Base-by-base conservation (phyloP, 1,139 yeast species). In the Suhomyces chickasaworum region DNA sequence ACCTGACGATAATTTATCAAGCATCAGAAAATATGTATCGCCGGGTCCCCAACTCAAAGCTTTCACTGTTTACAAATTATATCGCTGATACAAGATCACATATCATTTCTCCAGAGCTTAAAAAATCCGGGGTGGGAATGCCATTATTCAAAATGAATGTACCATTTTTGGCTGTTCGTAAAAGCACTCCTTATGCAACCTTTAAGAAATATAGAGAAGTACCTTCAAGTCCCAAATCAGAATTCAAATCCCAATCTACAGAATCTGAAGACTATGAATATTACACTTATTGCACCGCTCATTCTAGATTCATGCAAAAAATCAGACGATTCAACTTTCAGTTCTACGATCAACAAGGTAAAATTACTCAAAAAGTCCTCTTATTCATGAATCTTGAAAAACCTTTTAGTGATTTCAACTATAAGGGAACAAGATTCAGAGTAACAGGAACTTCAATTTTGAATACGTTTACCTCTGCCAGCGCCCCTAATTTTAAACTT, bases 381-480 rank as follows among this genome's bases (percentile, higher is more conserved):
- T 52, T 66, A 46, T 73, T 72, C 48, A 71, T 70, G 54, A 68
- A 71, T 55, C 68, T 67, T 43, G 64, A 58, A 49, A 61, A 66
- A 43, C 75, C 78, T 2, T 71, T 69, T 55, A 62, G 75, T 10
- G 80, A 75, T 53, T 75, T 75, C 53, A 57, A 44, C 27, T 73
- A 70, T 50, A 64, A 65, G 37, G 53, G 53, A 27, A 73, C 78
- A 2, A 54, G 77, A 21, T 75, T 75, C 51, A 57, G 80, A 42
- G 58, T 73, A 1, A 47, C 69, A 20, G 79, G 80, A 2, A 66
- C 77, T 1, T 57, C 75, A 4, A 53, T 71, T 3, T 47, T 65
- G 1, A 60, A 62, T 46, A 68, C 70, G 1, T 63, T 69, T 49
- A 56, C 68, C 13, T 50, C 63, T 39, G 58, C 54, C 21, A 68